A percentile compares a stretch with the other conserved stretches of the same genome.
These are phyloP conservation scores for Salix arbutifolia DNA, from an alignment of 345 rosid genomes.

Conservation along the genomic window DNA sequence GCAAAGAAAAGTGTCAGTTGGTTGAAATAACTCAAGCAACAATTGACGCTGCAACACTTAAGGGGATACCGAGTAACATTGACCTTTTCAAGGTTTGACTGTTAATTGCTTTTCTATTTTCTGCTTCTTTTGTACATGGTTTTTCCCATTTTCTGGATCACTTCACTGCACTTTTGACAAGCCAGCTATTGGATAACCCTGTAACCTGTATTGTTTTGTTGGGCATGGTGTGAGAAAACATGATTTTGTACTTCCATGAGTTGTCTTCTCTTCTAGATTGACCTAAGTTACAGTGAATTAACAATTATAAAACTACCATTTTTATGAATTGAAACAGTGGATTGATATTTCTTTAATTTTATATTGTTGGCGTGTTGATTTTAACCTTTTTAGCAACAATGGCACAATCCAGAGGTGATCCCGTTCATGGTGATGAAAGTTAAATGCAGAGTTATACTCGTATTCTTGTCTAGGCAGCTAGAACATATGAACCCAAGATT, in stretches of 20 bases:
- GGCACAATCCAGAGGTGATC: background rate
- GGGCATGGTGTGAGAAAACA: background rate
- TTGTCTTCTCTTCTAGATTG: background rate
- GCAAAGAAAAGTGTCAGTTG: constrained; percentile 59
- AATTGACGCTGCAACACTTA: constrained; percentile 81
- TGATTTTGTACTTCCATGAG: background rate
- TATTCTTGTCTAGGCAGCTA: background rate
- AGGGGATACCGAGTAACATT: constrained; percentile 94
- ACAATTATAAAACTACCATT: background rate
- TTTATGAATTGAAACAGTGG: background rate
- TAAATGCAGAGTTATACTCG: no score
- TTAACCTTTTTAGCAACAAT: background rate
- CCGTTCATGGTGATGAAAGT: background rate
- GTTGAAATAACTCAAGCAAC: constrained; percentile 94
- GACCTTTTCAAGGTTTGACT: constrained; percentile 80
- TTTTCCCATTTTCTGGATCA: background rate
- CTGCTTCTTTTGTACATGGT: background rate
- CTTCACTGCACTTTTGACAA: background rate
- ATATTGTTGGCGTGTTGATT: background rate
- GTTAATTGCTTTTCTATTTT: background rate
- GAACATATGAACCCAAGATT: background rate
- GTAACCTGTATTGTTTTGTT: background rate
- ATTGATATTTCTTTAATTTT: background rate
- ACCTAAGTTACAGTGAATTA: no score
- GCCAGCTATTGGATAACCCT: background rate